Base-by-base conservation (phyloP, 2,329 filamentous ascomycete species). In the Neofusicoccum sp. region DNA sequence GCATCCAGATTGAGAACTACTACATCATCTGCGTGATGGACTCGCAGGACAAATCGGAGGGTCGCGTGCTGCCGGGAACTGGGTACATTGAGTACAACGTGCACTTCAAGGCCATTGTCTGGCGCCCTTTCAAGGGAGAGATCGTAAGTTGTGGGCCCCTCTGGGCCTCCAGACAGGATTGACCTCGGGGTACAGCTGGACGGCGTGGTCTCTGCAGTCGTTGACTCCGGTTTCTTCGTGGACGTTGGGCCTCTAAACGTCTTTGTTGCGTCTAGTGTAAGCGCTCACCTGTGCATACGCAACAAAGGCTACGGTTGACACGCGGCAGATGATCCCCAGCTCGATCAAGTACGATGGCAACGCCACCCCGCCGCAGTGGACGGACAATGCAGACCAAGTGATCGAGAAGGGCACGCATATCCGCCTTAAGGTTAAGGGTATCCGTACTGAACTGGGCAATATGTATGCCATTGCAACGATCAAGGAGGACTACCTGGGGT, bases 11-110 rank as follows among this genome's bases (percentile, higher is more conserved):
- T 3, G 95, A 95, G 64, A 92, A 92, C 76, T 97, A 96, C 83
- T 98, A 95, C 78, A 96, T 99, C 74, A 95, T 99, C 71, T 95
- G 93, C 74, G 96, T 99, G 72, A 94, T 99, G 87, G 93, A 97
- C 77, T 91, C 93, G 54, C 93, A 96, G 72, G 91, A 97, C 70
- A 94, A 98, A 72, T 96, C 92, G 14, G 93, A 97, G 73, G 93
- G 93, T 11, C 89, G 92, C 70, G 94, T 99, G 66, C 85, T 97
- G 63, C 94, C 95, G 3, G 92, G 94, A 7, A 96, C 90, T 66
- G 95, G 93, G 8, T 85, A 96, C 69, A 94, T 95, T 22, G 92
- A 97, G 78, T 99, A 97, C 75, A 96, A 91, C 0, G 93, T 99
- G 52, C 88, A 91, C 71, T 99, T 97, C 76, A 91, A 93, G 65